phyloP scores from a whole-genome alignment of 2,329 filamentous ascomycete species.

The Helicocarpus griseus region DNA sequence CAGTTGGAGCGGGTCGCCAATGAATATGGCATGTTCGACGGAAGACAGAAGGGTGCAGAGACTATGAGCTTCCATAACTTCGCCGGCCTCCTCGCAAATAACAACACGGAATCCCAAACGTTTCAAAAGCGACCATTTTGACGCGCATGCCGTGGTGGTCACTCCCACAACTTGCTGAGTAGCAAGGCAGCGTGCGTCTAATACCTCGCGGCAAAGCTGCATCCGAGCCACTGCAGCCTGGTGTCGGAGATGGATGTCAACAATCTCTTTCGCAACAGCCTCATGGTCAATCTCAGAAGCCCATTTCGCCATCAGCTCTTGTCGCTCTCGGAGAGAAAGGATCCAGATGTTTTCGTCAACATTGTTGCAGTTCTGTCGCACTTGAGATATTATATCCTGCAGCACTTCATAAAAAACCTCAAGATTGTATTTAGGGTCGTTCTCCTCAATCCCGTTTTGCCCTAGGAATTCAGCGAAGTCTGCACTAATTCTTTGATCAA shows the following conservation, averaged over 20 bases:
- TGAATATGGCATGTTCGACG: constrained; percentile 31
- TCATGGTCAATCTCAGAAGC: constrained; percentile 11
- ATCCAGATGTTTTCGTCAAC: constrained; percentile 12
- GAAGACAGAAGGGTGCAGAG: constrained; percentile 29
- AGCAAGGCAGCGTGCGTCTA: constrained; percentile 16
- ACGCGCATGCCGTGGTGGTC: constrained; percentile 23
- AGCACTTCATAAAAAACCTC: background rate
- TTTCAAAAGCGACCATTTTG: constrained; percentile 31
- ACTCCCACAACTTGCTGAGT: constrained; percentile 20
- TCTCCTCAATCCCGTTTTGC: background rate
- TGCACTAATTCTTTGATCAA: background rate
- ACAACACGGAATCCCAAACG: constrained; percentile 31
- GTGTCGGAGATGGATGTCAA: constrained; percentile 16
- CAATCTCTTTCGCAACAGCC: constrained; percentile 11
- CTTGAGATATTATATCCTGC: background rate
- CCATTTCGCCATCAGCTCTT: constrained; percentile 12
- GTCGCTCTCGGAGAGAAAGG: constrained; percentile 10
- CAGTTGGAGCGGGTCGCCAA: constrained; percentile 28
- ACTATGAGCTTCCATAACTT: constrained; percentile 55
- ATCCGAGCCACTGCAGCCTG: constrained; percentile 8
- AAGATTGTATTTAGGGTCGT: background rate
- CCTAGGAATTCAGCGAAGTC: constrained; percentile 3
- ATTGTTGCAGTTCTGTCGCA: background rate
- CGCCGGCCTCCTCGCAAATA: constrained; percentile 59
- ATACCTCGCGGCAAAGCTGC: constrained; percentile 4